phyloP scores from a whole-genome alignment of 352 stramenopile species.

The Globisporangium polare region DNA sequence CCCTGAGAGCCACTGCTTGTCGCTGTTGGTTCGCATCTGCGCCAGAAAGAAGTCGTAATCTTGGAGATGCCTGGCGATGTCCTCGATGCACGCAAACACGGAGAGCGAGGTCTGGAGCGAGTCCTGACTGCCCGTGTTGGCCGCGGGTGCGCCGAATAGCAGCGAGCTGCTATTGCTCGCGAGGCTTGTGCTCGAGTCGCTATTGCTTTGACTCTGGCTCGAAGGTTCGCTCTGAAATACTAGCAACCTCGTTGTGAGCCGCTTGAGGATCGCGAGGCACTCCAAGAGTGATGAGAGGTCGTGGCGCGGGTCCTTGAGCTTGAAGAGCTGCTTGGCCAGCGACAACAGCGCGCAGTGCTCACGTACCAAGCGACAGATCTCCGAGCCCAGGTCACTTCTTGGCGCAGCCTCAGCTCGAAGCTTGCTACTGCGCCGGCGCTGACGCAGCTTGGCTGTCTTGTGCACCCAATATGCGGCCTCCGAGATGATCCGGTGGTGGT shows the following conservation, averaged over 20 bases:
- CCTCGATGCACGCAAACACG: constrained; percentile 44
- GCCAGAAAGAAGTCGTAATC: constrained; percentile 57
- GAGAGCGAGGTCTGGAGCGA: constrained; percentile 27
- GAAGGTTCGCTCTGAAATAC: constrained; percentile 20
- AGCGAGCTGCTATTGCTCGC: constrained; percentile 8
- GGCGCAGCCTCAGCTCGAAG: neutral
- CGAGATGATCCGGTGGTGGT: constrained; percentile 58
- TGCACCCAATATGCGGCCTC: constrained; percentile 44
- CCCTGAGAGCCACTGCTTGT: constrained; percentile 10
- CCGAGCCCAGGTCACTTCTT: constrained; percentile 33
- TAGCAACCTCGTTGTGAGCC: constrained; percentile 22
- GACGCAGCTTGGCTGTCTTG: constrained; percentile 28
- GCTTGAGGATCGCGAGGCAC: constrained; percentile 46
- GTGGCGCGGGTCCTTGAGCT: constrained; percentile 41
- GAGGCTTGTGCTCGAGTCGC: constrained; percentile 19
- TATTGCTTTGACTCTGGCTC: constrained; percentile 5
- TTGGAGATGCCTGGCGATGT: constrained; percentile 50
- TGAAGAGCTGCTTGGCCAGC: constrained; percentile 41
- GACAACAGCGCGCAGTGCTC: constrained; percentile 56
- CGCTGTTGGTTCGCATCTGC: constrained; percentile 23
- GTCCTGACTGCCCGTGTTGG: constrained; percentile 15
- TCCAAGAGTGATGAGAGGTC: constrained; percentile 53
- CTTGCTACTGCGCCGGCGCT: neutral
- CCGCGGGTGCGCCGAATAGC: constrained; percentile 5
- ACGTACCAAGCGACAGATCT: constrained; percentile 48